These are phyloP conservation scores for Pseudonectria foliicola DNA, from an alignment of 2,329 filamentous ascomycete species.

Conservation along the genomic window DNA sequence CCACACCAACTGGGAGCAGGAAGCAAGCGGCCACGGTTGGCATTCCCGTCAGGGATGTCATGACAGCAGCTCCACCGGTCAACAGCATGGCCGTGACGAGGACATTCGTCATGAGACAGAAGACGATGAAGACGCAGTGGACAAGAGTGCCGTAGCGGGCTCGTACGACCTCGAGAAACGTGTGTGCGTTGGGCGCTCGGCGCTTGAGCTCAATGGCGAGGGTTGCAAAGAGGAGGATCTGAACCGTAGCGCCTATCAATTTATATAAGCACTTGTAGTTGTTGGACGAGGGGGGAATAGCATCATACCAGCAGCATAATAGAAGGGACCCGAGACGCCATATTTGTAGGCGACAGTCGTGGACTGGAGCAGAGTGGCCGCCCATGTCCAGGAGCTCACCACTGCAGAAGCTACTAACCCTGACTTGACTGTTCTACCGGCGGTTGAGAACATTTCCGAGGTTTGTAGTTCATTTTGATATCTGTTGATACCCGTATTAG, in stretches of 20 bases:
- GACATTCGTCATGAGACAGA: slow-evolving; percentile 78
- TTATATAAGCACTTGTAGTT: too few species aligned
- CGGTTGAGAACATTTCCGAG: slow-evolving; percentile 87
- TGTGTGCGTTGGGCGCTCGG: slow-evolving; percentile 79
- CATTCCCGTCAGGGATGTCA: slow-evolving; percentile 35
- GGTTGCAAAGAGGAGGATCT: slow-evolving; percentile 84
- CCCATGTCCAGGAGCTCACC: slow-evolving; percentile 93
- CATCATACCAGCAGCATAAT: slow-evolving; percentile 51
- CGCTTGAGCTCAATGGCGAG: slow-evolving; percentile 86
- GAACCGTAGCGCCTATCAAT: slow-evolving; percentile 55
- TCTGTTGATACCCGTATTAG: slow-evolving; percentile 40
- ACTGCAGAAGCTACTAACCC: slow-evolving; percentile 83
- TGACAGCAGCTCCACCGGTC: slow-evolving; percentile 65
- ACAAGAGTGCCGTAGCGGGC: slow-evolving; percentile 67
- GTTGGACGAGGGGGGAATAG: too few species aligned
- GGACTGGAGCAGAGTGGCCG: slow-evolving; percentile 72
- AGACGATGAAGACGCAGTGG: slow-evolving; percentile 74
- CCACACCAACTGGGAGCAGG: slow-evolving; percentile 70
- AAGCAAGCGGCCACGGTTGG: slow-evolving; percentile 74
- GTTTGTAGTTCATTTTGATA: slow-evolving; percentile 67
- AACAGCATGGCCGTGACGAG: slow-evolving; percentile 85
- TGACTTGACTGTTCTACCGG: slow-evolving; percentile 80
- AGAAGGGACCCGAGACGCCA: slow-evolving; percentile 54
- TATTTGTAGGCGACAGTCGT: slow-evolving; percentile 79
- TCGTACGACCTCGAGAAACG: slow-evolving; percentile 74